Base-by-base conservation (phyloP, 495 filamentous ascomycete genomes). In the Penicillium atrosanguineum region DNA sequence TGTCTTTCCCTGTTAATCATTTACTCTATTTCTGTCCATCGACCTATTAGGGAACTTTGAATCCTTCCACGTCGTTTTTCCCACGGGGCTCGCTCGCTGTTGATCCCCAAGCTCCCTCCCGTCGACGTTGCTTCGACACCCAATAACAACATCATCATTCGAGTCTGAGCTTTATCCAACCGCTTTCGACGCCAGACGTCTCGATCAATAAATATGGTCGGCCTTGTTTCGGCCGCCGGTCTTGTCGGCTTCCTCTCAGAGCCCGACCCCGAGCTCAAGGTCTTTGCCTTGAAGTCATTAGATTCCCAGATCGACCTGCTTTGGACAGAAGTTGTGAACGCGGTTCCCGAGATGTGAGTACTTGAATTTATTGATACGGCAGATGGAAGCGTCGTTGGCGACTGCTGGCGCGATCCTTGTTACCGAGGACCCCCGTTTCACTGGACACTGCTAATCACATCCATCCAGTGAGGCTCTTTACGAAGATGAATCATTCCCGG, bases 171-270 rank as follows among this genome's bases (percentile, higher is more conserved):
- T 50, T 46, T 34, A 55, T 59, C 48, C 45, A 53, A 29, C 21
- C 52, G 52, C 36, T 23, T 23, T 44, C 31, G 52, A 56, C 44
- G 31, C 49, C 25, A 42, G 54, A 25, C 51, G 26, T 50, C 51
- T 46, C 11, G 44, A 20, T 56, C 48, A 52, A 45, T 50, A 63
- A 78, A 65, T 19, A 99, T 99, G 94, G 89, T 93, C 68, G 91
- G 88, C 69, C 79, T 99, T 63, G 89, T 90, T 62, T 96, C 95
- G 49, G 95, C 93, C 55, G 89, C 89, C 51, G 95, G 95, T 65
- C 85, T 99, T 38, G 85, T 99, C 65, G 93, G 91, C 71, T 95
- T 97, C 71, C 83, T 99, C 43, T 87, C 91, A 57, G 95, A 99
- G 68, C 89, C 93, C 46, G 94, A 97, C 73, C 80, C 86, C 20